phyloP scores from a whole-genome alignment of 2,329 filamentous ascomycete genomes.

The Aspergillus arachidicola region DNA sequence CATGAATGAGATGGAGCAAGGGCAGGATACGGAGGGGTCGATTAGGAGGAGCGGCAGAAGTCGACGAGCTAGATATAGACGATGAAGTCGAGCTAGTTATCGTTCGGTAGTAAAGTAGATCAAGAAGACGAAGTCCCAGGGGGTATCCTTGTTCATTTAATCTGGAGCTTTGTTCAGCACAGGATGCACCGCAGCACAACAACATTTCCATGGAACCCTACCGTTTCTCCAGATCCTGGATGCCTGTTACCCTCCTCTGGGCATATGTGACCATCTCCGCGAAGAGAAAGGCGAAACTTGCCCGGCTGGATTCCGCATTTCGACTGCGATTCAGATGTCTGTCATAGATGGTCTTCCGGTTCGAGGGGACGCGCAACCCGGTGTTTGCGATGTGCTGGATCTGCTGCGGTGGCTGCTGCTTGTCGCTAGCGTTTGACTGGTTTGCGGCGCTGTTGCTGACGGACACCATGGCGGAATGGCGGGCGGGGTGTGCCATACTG shows the following conservation, averaged over 20 bases:
- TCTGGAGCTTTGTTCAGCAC: constrained; percentile 47
- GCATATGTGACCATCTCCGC: constrained; percentile 96
- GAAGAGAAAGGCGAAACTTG: constrained; percentile 95
- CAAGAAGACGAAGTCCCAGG: constrained; percentile 89
- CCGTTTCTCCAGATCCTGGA: constrained; percentile 91
- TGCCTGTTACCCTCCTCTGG: constrained; percentile 84
- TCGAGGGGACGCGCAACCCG: constrained; percentile 82
- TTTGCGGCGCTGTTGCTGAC: constrained; percentile 31
- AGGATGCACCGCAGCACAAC: neutral
- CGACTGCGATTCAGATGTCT: constrained; percentile 88
- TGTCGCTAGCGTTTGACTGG: constrained; percentile 21
- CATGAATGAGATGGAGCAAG: constrained; percentile 93
- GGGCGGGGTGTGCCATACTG: constrained; percentile 33
- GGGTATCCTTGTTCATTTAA: constrained; percentile 91
- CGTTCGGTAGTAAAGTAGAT: constrained; percentile 87
- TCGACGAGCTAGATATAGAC: constrained; percentile 81
- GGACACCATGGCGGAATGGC: constrained; percentile 37
- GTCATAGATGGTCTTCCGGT: constrained; percentile 97
- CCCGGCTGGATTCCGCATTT: constrained; percentile 84
- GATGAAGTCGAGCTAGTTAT: constrained; percentile 79
- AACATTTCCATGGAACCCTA: constrained; percentile 46
- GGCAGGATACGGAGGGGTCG: constrained; percentile 86
- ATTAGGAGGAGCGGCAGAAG: constrained; percentile 66
- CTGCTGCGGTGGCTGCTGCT: constrained; percentile 41
- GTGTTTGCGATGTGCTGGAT: constrained; percentile 51